Conservation (phyloP, 2,329 filamentous ascomycete genomes). For the Penicillium freii region DNA sequence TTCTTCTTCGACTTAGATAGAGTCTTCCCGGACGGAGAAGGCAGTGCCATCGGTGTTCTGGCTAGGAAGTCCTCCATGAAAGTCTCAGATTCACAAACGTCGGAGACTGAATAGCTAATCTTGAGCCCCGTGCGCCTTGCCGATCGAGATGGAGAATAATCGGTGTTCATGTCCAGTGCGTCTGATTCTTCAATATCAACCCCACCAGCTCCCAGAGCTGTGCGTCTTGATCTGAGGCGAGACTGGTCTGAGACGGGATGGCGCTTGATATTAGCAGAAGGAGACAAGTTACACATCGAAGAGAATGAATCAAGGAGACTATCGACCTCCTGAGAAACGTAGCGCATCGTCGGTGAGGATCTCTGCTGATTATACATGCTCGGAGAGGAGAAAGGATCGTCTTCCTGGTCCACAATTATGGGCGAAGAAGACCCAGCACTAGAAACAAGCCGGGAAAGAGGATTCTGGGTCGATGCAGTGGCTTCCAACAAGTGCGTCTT, state of each 20-base stretch:
- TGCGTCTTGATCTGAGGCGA: slow-evolving; percentile 10
- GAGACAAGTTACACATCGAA: slow-evolving; percentile 21
- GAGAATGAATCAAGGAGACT: slow-evolving; percentile 29
- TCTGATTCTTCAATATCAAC: slow-evolving; percentile 15
- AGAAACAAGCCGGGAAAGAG: slow-evolving; percentile 5
- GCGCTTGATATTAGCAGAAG: slow-evolving; percentile 21
- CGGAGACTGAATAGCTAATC: slow-evolving; percentile 28
- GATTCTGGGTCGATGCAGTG: slow-evolving; percentile 19
- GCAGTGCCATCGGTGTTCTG: neutral
- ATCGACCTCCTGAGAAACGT: slow-evolving; percentile 21
- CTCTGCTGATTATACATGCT: slow-evolving; percentile 19
- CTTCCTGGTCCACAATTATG: slow-evolving; percentile 10
- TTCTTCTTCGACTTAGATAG: neutral
- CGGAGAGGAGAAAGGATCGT: slow-evolving; percentile 13
- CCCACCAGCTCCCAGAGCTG: slow-evolving; percentile 4
- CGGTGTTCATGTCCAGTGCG: neutral
- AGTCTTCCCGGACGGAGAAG: neutral
- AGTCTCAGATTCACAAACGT: neutral
- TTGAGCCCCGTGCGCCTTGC: slow-evolving; percentile 11
- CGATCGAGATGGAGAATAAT: slow-evolving; percentile 2
- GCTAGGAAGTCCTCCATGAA: neutral
- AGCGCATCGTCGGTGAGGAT: slow-evolving; percentile 1
- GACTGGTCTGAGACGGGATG: slow-evolving; percentile 16
- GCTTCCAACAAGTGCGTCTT: slow-evolving; percentile 33
- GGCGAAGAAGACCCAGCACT: slow-evolving; percentile 4